Conservation (phyloP, 140 eudicot species). For the Cichorium intybus region DNA sequence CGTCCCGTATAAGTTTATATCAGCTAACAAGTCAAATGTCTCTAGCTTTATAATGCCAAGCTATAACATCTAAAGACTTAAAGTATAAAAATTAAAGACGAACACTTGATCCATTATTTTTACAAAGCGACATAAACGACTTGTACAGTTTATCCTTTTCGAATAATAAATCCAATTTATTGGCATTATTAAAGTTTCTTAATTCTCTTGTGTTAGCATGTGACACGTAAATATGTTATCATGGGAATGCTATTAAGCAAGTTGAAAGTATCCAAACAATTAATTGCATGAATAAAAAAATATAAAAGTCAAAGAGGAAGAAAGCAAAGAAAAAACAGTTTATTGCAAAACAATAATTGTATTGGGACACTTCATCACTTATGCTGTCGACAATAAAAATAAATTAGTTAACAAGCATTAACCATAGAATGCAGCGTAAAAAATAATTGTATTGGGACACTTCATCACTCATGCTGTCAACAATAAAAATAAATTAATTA, state of each 20-base stretch:
- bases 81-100: no score
- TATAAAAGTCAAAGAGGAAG: not conserved
- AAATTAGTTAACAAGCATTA: not conserved
- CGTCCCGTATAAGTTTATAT: no score
- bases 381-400: slow-evolving; percentile 16
- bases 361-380: slow-evolving; percentile 9
- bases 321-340: not conserved
- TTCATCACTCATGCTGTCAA: slow-evolving; percentile 16
- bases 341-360: not conserved
- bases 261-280: slow-evolving; percentile 4
- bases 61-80: no score
- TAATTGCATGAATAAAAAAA: slow-evolving; percentile 22
- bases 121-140: no score
- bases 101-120: no score
- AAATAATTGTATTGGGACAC: slow-evolving; percentile 12
- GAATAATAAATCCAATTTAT: slow-evolving; percentile 6
- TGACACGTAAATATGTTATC: slow-evolving; percentile 15
- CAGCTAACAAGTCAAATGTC: no score
- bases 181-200: slow-evolving; percentile 9
- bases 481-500: not conserved
- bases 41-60: no score
- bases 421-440: not conserved
- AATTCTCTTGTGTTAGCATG: not conserved
- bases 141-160: not conserved
- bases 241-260: slow-evolving; percentile 7